These are phyloP conservation scores for Colletotrichum somersetense DNA, from an alignment of 2,329 filamentous ascomycete genomes.

Conservation along the genomic window DNA sequence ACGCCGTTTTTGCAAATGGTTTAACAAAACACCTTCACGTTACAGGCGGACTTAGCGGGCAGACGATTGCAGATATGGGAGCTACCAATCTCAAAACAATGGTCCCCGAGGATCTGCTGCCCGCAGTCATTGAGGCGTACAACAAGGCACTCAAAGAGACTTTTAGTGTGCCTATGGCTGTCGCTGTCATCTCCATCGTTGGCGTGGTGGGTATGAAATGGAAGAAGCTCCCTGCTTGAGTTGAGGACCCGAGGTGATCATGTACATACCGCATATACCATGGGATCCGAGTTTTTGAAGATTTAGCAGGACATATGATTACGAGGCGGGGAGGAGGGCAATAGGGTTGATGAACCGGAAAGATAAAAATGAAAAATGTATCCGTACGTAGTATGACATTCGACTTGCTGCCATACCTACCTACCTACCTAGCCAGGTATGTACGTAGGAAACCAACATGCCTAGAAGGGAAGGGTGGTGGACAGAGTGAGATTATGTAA, in stretches of 20 bases:
- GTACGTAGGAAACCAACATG: not conserved
- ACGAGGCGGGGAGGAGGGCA: too few species aligned
- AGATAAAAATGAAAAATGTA: not conserved
- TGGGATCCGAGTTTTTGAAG: not conserved
- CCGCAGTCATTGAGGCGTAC: conserved; percentile 70
- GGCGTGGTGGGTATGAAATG: conserved; percentile 36
- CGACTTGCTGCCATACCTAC: not conserved
- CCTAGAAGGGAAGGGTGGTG: not conserved
- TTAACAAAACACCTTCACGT: conserved; percentile 49
- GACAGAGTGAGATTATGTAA: not conserved
- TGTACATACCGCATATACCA: too few species aligned
- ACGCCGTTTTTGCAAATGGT: conserved; percentile 35
- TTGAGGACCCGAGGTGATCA: too few species aligned
- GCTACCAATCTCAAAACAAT: conserved; percentile 67
- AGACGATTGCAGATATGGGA: conserved; percentile 56
- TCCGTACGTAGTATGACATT: too few species aligned
- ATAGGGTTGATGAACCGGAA: too few species aligned
- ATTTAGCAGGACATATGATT: not conserved
- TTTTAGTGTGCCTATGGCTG: conserved; percentile 68
- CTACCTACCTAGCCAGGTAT: too few species aligned
- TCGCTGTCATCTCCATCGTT: conserved; percentile 25
- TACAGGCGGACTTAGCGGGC: conserved; percentile 22
- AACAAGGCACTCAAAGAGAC: conserved; percentile 73
- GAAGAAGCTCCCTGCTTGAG: conserved; percentile 28
- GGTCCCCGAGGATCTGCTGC: conserved; percentile 62